A percentile compares a stretch with the other conserved stretches of the same genome.
Evolutionary conservation across 2,329 filamentous ascomycete species (phyloP).

Genomic region (Penicillium hesseltinei): DNA sequence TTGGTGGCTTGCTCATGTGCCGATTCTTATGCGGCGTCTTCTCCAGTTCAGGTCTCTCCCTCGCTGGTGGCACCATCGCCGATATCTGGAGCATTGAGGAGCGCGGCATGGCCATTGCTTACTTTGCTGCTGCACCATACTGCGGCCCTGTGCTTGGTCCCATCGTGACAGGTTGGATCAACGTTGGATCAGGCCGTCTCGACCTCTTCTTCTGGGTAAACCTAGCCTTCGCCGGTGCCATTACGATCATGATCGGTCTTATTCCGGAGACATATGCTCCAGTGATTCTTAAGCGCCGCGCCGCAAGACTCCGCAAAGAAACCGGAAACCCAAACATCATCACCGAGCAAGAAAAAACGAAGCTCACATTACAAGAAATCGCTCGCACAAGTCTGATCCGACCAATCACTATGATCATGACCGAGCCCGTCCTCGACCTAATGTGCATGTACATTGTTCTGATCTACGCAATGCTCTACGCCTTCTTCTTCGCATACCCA

Average conservation of each 20-base stretch:
- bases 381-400: conserved; percentile 70
- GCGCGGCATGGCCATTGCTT: conserved; percentile 76
- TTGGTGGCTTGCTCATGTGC: conserved; percentile 28
- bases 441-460: conserved; percentile 74
- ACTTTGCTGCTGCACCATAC: conserved; percentile 75
- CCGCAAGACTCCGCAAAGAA: conserved; percentile 32
- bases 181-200: conserved; percentile 36
- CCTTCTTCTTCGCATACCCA: conserved; percentile 51
- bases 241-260: conserved; percentile 24
- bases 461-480: conserved; percentile 49
- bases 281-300: conserved; percentile 34
- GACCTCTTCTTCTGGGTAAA: conserved; percentile 37
- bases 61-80: conserved; percentile 32
- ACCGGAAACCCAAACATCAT: conserved; percentile 35
- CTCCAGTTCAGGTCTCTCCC: conserved; percentile 29
- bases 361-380: conserved; percentile 28
- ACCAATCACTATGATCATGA: conserved; percentile 76
- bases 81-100: conserved; percentile 78
- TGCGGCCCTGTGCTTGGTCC: conserved; percentile 72
- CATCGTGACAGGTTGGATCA: conserved; percentile 70
- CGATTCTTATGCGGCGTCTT: conserved; percentile 35
- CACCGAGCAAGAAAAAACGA: conserved; percentile 32
- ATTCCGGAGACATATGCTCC: conserved; percentile 40
- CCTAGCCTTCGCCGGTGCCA: conserved; percentile 30
- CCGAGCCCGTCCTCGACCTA: conserved; percentile 37